phyloP scores from a whole-genome alignment of 768 basidiomycete genomes.

The Pleurotus eryngii region DNA sequence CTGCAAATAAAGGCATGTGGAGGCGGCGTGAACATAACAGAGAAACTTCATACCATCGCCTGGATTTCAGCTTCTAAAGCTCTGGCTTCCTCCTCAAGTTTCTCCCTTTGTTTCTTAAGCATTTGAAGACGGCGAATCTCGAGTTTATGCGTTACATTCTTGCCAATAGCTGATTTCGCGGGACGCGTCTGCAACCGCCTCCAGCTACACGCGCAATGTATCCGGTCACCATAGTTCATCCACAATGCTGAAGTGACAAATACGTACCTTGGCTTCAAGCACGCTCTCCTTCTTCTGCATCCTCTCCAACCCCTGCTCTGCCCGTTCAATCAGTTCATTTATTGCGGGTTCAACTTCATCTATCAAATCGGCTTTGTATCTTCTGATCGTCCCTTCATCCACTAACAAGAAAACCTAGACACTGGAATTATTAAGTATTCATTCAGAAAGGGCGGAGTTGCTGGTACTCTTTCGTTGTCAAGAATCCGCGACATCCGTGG shows the following conservation, averaged over 20 bases:
- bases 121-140: constrained; percentile 65
- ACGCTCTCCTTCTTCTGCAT: constrained; percentile 60
- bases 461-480: constrained; percentile 59
- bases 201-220: constrained; percentile 39
- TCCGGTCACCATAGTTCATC: not conserved
- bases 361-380: constrained; percentile 71
- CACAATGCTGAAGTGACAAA: not conserved
- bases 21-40: not conserved
- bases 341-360: constrained; percentile 84
- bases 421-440: not conserved
- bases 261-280: constrained; percentile 60
- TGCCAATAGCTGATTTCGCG: constrained; percentile 40
- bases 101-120: constrained; percentile 62
- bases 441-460: not conserved
- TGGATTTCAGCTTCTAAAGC: constrained; percentile 62
- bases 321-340: constrained; percentile 65
- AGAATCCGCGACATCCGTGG: constrained; percentile 68
- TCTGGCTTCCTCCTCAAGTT: constrained; percentile 60
- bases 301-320: constrained; percentile 62
- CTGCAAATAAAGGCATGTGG: not conserved
- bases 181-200: constrained; percentile 50
- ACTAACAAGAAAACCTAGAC: constrained; percentile 70
- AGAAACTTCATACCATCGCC: constrained; percentile 38
- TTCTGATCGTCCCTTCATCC: constrained; percentile 66
- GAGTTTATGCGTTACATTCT: constrained; percentile 56